These are phyloP conservation scores for Opeltia flavorubescens DNA, from an alignment of 495 filamentous ascomycete genomes.

Conservation along the genomic window DNA sequence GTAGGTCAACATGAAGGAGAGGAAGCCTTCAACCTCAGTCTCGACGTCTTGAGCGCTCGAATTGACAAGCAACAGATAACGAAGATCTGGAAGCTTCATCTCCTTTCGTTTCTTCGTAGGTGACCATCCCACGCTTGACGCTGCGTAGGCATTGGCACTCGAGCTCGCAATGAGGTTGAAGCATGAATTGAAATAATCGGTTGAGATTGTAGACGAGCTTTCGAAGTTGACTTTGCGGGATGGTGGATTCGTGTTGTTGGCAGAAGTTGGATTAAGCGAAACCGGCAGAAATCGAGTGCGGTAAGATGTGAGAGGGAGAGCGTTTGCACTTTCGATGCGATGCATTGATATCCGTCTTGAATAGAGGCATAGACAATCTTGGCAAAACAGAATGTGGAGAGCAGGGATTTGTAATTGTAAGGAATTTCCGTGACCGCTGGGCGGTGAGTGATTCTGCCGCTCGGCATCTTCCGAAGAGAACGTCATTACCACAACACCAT, in stretches of 20 bases:
- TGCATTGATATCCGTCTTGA: not conserved
- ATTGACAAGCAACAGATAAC: constrained; percentile 42
- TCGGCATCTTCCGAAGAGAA: too few relatives aligned
- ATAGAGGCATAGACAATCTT: not conserved
- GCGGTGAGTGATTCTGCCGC: too few relatives aligned
- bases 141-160: constrained; percentile 49
- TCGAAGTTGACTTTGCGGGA: constrained; percentile 32
- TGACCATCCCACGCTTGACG: constrained; percentile 55
- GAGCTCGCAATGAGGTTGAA: constrained; percentile 59
- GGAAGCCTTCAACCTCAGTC: constrained; percentile 37
- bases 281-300: constrained; percentile 8
- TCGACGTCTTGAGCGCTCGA: not conserved
- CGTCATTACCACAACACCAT: too few relatives aligned
- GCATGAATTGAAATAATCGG: constrained; percentile 46
- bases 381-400: too few relatives aligned
- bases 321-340: constrained; percentile 10
- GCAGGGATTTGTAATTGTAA: too few relatives aligned
- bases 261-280: not conserved
- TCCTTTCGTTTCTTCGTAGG: constrained; percentile 53
- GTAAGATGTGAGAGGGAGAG: constrained; percentile 11
- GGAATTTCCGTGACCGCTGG: too few relatives aligned
- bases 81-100: constrained; percentile 59
- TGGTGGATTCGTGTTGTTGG: constrained; percentile 1
- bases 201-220: constrained; percentile 30
- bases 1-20: constrained; percentile 71